phyloP scores from a whole-genome alignment of 2,329 filamentous ascomycete genomes.

The Aureobasidium vineae region DNA sequence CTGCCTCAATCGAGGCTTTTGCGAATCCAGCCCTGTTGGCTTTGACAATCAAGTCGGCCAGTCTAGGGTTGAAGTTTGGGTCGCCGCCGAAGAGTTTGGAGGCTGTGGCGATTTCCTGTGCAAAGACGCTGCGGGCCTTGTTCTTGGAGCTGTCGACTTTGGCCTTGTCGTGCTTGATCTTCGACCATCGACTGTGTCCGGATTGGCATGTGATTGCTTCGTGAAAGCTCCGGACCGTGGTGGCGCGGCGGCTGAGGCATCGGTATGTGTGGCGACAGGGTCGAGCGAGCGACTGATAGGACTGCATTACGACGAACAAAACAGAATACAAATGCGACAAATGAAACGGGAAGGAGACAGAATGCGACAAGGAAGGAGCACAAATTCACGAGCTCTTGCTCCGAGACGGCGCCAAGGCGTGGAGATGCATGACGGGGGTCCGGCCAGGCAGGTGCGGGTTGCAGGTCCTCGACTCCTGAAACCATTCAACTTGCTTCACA shows the following conservation, averaged over 20 bases:
- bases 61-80: constrained; percentile 68
- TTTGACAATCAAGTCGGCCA: constrained; percentile 68
- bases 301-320: constrained; percentile 13
- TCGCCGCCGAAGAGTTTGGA: constrained; percentile 79
- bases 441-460: background rate
- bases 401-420: constrained; percentile 3
- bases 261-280: constrained; percentile 9
- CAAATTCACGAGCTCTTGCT: background rate
- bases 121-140: constrained; percentile 64
- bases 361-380: constrained; percentile 9
- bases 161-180: constrained; percentile 93
- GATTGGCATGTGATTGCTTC: constrained; percentile 41
- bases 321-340: constrained; percentile 9
- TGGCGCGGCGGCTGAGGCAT: constrained; percentile 23
- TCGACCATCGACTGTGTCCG: constrained; percentile 92
- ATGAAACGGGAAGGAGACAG: background rate
- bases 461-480: constrained; percentile 3
- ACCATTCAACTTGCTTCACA: background rate
- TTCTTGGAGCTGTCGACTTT: constrained; percentile 79
- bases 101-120: constrained; percentile 70
- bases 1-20: constrained; percentile 78
- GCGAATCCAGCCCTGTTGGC: constrained; percentile 87
- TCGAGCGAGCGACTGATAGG: constrained; percentile 1
- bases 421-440: constrained; percentile 9
- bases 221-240: constrained; percentile 26